Conservation (phyloP, 2,329 filamentous ascomycete species). For the Sporothrix dimorphospora region DNA sequence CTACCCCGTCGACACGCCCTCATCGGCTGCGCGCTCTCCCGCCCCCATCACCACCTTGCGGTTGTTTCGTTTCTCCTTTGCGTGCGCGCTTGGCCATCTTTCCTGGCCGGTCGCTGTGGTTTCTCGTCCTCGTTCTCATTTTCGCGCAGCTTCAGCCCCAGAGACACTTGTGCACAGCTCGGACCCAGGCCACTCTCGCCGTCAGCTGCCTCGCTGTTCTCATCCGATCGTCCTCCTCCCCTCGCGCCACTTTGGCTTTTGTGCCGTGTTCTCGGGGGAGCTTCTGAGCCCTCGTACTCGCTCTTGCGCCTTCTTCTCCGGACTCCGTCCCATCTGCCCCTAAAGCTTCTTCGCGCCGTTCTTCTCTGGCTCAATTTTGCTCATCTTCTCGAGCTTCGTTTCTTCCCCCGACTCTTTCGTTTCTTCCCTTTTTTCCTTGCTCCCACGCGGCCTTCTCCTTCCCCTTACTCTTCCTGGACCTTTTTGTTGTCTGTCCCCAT, state of each 20-base stretch:
- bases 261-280: background rate
- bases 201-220: background rate
- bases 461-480: background rate
- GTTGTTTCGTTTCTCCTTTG: slow-evolving; percentile 9
- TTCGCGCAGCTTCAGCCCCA: slow-evolving; percentile 1
- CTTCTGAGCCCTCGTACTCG: background rate
- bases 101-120: background rate
- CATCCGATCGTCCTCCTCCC: slow-evolving; percentile 1
- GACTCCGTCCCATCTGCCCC: background rate
- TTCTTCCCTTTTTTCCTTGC: slow-evolving; percentile 5
- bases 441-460: background rate
- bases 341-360: background rate
- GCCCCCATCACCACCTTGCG: slow-evolving; percentile 5
- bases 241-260: slow-evolving; percentile 21
- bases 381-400: slow-evolving; percentile 15
- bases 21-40: background rate
- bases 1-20: slow-evolving; percentile 2
- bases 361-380: background rate
- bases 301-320: background rate
- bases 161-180: background rate
- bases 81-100: background rate
- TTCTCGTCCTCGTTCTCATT: background rate
- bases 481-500: background rate
- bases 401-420: background rate
- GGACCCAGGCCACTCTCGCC: background rate